phyloP scores from a whole-genome alignment of 2,329 filamentous ascomycete genomes.

The Aureobasidium mangrovei region DNA sequence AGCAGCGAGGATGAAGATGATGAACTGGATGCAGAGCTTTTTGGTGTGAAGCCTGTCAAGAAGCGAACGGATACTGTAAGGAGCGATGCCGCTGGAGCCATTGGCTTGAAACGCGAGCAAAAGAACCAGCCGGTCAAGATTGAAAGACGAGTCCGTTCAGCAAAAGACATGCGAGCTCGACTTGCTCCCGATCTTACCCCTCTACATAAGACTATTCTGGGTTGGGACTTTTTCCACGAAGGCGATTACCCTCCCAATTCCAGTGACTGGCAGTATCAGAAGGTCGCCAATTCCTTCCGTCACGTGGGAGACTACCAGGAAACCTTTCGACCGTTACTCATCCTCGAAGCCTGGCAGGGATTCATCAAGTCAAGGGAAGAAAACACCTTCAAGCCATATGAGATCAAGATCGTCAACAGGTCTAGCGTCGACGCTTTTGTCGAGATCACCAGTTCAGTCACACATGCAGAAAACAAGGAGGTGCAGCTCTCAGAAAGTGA shows the following conservation, averaged over 20 bases:
- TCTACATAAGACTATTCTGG: slow-evolving; percentile 75
- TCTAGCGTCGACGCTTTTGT: slow-evolving; percentile 88
- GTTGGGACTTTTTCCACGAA: slow-evolving; percentile 90
- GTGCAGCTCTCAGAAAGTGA: slow-evolving; percentile 72
- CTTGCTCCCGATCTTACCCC: slow-evolving; percentile 80
- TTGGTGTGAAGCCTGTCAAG: slow-evolving; percentile 41
- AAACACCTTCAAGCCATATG: slow-evolving; percentile 67
- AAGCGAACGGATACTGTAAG: slow-evolving; percentile 33
- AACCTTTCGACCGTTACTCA: slow-evolving; percentile 82
- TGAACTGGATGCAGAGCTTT: slow-evolving; percentile 58
- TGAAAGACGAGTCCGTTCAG: slow-evolving; percentile 66
- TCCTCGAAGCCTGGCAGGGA: slow-evolving; percentile 91
- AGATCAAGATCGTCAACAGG: slow-evolving; percentile 78
- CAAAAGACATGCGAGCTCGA: slow-evolving; percentile 89
- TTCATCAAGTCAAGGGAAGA: slow-evolving; percentile 89
- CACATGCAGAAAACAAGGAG: slow-evolving; percentile 60
- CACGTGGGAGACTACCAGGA: slow-evolving; percentile 73
- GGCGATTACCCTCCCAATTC: slow-evolving; percentile 74
- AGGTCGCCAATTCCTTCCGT: slow-evolving; percentile 68
- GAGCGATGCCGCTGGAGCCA: slow-evolving; percentile 23
- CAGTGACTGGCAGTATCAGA: slow-evolving; percentile 60
- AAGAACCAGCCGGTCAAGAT: slow-evolving; percentile 73
- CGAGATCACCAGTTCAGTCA: slow-evolving; percentile 80
- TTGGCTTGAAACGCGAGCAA: slow-evolving; percentile 35
- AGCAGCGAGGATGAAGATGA: slow-evolving; percentile 41